These are phyloP conservation scores for Cladosporium sp. DNA, from an alignment of 2,329 filamentous ascomycete genomes.

Conservation along the genomic window DNA sequence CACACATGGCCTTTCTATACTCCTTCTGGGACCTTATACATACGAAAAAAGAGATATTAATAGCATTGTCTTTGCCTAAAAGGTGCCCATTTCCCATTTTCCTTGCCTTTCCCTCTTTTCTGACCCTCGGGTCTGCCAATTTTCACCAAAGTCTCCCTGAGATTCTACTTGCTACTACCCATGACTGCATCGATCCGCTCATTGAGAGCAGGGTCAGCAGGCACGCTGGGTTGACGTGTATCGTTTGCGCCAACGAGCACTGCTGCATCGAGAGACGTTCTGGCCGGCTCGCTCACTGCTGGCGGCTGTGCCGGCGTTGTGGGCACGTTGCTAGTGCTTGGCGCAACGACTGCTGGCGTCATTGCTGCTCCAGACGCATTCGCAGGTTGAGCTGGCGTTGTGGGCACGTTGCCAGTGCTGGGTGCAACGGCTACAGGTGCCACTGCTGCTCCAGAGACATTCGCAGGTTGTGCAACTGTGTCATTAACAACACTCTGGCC, in stretches of 20 bases:
- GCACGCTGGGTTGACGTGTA: not conserved
- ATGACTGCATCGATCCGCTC: conserved; percentile 3
- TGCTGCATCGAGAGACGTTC: not conserved
- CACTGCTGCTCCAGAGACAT: not conserved
- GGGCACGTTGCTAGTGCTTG: not conserved
- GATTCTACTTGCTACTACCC: conserved; percentile 3
- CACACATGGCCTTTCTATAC: not conserved
- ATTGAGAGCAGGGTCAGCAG: not conserved
- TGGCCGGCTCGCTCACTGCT: not conserved
- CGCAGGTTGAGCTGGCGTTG: not conserved
- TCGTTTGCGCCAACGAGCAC: not conserved
- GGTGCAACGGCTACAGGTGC: not conserved
- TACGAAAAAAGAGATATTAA: conserved; percentile 5
- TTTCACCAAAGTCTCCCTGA: not conserved
- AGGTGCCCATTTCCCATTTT: not conserved
- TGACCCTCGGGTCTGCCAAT: not conserved
- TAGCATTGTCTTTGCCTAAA: conserved; percentile 3
- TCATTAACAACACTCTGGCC: not conserved
- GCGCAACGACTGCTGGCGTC: not conserved
- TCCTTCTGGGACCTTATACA: not conserved
- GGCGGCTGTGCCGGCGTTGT: not conserved
- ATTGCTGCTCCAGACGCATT: not conserved
- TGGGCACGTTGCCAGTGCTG: not conserved
- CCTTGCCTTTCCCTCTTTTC: not conserved
- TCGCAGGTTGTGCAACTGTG: not conserved